These are phyloP conservation scores for Stephania cephalantha DNA, from an alignment of 164 flowering plant genomes.

Conservation along the genomic window DNA sequence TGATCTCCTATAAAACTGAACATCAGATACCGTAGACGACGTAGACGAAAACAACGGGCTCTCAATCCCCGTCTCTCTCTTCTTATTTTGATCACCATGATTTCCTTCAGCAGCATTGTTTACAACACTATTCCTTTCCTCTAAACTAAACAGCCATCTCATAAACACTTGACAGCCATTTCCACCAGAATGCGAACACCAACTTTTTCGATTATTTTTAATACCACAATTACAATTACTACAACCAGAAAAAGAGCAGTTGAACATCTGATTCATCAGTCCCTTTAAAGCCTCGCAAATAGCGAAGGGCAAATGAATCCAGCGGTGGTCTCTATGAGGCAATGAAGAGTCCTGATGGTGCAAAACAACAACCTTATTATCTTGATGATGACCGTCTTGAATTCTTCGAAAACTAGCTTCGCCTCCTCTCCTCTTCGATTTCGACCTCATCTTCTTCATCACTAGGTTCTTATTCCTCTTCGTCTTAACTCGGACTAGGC, in stretches of 20 bases:
- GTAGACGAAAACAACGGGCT: too few species aligned
- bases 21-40: background rate
- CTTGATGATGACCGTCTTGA: slow-evolving; percentile 20
- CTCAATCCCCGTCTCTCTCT: too few species aligned
- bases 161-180: slow-evolving; percentile 33
- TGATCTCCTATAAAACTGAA: background rate
- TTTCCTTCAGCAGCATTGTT: slow-evolving; percentile 27
- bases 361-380: background rate
- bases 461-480: slow-evolving; percentile 67
- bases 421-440: slow-evolving; percentile 43
- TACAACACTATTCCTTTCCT: slow-evolving; percentile 50
- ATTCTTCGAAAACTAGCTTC: slow-evolving; percentile 56
- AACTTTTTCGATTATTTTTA: too few species aligned
- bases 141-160: slow-evolving; percentile 60
- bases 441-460: slow-evolving; percentile 45
- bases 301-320: slow-evolving; percentile 84
- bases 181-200: slow-evolving; percentile 20
- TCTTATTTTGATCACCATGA: background rate
- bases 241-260: slow-evolving; percentile 62
- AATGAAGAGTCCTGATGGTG: slow-evolving; percentile 27
- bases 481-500: slow-evolving; percentile 83
- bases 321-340: slow-evolving; percentile 55
- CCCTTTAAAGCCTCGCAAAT: slow-evolving; percentile 75
- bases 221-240: too few species aligned
- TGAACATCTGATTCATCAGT: slow-evolving; percentile 66